Base-by-base conservation (phyloP, 2,329 filamentous ascomycete genomes). In the Stemphylium lycopersici region DNA sequence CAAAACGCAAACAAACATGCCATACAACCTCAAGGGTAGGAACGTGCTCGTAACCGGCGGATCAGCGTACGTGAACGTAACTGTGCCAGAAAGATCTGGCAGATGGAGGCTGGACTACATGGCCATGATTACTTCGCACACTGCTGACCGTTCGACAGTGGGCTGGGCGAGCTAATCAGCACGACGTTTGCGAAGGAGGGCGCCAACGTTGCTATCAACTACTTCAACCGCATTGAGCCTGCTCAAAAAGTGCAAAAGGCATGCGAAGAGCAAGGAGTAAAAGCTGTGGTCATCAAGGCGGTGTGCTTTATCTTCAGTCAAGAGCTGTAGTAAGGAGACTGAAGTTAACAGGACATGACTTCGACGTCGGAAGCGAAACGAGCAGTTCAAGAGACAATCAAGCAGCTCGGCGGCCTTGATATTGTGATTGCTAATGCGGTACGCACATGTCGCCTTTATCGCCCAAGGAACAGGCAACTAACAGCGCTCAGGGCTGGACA, bases 401-500 rank as follows among this genome's bases (percentile, higher is more conserved):
- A 81, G 22, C 75, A 74, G n/a, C 80, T 91, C 59, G 89, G 87
- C 4, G 85, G 87, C 1, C 73, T 95, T n/a, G 90, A 95, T 75
- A 81, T 91, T 36, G 79, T 95, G 40, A 84, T 93, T 65, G 89
- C 88, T 2, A 95, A 95, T 72, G 89, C 88, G 15, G 83, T 86
- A 66, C 41, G 79, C 72, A 33, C 3, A 8, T 12, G 4, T 24
- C 26, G 2, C 15, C 4, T 12, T 4, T n/a, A 33, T 6, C 6
- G 22, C 4, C 32, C 6, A n/a, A 3, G 4, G 2, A 4, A 10
- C 0, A 42, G 15, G 8, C 13, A 16, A 20, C 43, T 52, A 18
- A 52, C 10, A 4, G 10, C 7, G 6, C 11, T 3, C 13, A 84
- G 82, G 86, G 85, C 20, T 88, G 84, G 82, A 88, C 86, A 0